These are phyloP conservation scores for Eucalyptus marginata DNA, from an alignment of 345 rosid genomes.

Conservation along the genomic window DNA sequence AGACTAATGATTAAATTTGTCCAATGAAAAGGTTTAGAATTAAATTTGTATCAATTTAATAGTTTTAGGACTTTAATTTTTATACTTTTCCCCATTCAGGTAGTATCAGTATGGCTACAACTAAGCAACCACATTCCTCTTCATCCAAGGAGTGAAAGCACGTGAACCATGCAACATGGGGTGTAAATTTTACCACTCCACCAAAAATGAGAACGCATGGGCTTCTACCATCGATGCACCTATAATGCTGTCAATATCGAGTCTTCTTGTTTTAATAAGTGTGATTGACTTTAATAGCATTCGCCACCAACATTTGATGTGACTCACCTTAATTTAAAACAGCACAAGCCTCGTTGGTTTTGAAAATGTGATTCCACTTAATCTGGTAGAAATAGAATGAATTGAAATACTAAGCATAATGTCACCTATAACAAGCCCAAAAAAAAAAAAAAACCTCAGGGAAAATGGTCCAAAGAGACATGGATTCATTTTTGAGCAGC, in stretches of 20 bases:
- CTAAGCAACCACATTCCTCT: too few relatives aligned
- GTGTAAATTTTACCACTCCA: too few relatives aligned
- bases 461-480: neutral
- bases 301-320: rapidly evolving
- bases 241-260: rapidly evolving
- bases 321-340: neutral
- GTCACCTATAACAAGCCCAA: neutral
- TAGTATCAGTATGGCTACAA: rapidly evolving
- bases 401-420: rapidly evolving
- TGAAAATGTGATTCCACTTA: neutral
- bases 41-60: rapidly evolving
- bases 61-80: too few relatives aligned
- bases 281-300: neutral
- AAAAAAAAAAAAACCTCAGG: neutral
- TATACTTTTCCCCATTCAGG: too few relatives aligned
- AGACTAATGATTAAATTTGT: rapidly evolving
- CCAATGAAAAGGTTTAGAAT: rapidly evolving
- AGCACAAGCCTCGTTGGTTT: neutral
- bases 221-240: neutral
- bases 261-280: rapidly evolving
- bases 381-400: neutral
- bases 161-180: too few relatives aligned
- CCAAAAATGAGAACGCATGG: too few relatives aligned
- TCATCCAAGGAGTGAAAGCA: too few relatives aligned
- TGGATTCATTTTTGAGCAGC: neutral